Base-by-base conservation (phyloP, 208 protist genomes). In the Naegleria lovaniensis region DNA sequence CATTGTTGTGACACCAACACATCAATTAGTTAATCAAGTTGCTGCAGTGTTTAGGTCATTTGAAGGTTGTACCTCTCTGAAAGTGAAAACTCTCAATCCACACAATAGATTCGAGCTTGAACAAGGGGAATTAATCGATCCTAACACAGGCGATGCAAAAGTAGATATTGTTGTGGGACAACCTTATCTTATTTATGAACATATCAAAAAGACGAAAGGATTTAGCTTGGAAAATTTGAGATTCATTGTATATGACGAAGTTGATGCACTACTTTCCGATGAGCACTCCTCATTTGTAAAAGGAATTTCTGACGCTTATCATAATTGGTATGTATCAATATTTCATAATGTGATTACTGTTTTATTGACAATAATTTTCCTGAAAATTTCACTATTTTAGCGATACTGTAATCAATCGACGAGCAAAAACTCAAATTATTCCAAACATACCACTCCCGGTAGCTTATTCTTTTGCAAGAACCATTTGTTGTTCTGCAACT, bases 231-330 rank as follows among this genome's bases (percentile, higher is more conserved):
- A 58, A 58, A 25, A 58, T 38, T 43, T 85, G 36, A 0, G 36
- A n/a, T 88, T 88, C 33, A 33, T 88, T 16, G 84, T 88, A 15
- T 59, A 48, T 16, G 84, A 88, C 38, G 84, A 88, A 55, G 84
- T 88, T 33, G 84, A 88, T 38, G 36, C 19, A 0, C 1, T 88
- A 25, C 11, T 88, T 16, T 51, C 39, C 16, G 84, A 58, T 19
- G 22, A 58, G 19, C 55, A 67, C 19, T 67, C 55, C 19, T 67
- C 55, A 1, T 67, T 67, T 29, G 22, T 67, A 22, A 67, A 67
- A 29, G 55, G 11, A 29, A 67, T 67, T 67, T 15, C 55, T 67
- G 55, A 67, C 22, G 22, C 55, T 29, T 67, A 67, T 67, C 22
- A 67, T 67, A 67, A 67, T 67, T 67, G 55, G 55, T 67, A 67